Evolutionary conservation across 2,329 filamentous ascomycete species (phyloP).

Genomic region (Scolecobasidium constrictum): DNA sequence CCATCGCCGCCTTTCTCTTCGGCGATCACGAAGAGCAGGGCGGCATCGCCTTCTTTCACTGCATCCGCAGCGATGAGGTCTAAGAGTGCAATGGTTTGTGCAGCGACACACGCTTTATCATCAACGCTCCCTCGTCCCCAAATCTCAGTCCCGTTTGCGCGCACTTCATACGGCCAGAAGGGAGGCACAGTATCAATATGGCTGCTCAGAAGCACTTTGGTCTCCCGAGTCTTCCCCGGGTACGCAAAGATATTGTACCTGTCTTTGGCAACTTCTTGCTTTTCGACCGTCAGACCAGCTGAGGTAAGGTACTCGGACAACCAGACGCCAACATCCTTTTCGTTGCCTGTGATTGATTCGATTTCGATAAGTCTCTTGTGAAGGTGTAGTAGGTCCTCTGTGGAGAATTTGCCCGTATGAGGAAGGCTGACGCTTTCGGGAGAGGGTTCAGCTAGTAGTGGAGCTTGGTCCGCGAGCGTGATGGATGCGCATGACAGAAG

Average conservation of each 20-base stretch:
- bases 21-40: conserved; percentile 57
- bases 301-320: conserved; percentile 54
- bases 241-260: conserved; percentile 74
- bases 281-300: conserved; percentile 52
- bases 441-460: no score
- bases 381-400: conserved; percentile 50
- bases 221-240: conserved; percentile 35
- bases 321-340: conserved; percentile 57
- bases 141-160: conserved; percentile 44
- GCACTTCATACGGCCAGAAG: conserved; percentile 56
- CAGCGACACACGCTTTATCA: conserved; percentile 48
- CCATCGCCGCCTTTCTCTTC: conserved; percentile 76
- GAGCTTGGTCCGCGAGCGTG: background rate
- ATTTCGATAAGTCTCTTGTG: conserved; percentile 67
- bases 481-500: background rate
- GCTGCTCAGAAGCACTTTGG: conserved; percentile 57
- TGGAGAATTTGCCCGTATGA: background rate
- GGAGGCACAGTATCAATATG: conserved; percentile 75
- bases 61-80: conserved; percentile 32
- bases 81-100: conserved; percentile 59
- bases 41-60: conserved; percentile 23
- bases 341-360: conserved; percentile 59
- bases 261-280: conserved; percentile 38
- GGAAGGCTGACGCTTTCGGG: no score
- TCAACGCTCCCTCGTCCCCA: conserved; percentile 65